Percentiles rank a stretch among this genome's conserved stretches.
Conservation (phyloP, 202 grass and related monocot genomes). For the Dendrocalamus latiflorus region DNA sequence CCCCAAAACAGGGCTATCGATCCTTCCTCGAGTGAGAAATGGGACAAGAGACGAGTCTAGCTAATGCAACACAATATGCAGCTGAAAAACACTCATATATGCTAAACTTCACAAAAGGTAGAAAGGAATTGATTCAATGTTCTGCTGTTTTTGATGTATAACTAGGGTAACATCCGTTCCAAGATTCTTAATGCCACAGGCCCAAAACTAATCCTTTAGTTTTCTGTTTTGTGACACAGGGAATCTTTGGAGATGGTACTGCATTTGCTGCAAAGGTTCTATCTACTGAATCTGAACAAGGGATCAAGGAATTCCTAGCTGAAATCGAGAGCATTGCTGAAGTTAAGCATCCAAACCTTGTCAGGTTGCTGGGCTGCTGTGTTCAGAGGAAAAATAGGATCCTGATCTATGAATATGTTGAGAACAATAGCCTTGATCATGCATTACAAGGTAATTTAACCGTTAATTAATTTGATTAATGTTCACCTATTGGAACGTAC, state of each 20-base stretch:
- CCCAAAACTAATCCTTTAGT: not conserved
- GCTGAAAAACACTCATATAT: not conserved
- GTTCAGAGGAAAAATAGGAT: slow-evolving; percentile 43
- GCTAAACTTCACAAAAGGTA: not conserved
- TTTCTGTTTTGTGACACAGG: slow-evolving; percentile 15
- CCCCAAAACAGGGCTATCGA: too few species aligned
- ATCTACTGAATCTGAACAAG: slow-evolving; percentile 52
- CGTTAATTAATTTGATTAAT: not conserved
- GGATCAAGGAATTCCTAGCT: too few species aligned
- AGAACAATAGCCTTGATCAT: slow-evolving; percentile 66
- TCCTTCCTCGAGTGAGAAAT: not conserved
- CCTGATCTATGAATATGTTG: slow-evolving; percentile 52
- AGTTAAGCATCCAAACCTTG: slow-evolving; percentile 62
- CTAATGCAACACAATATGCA: too few species aligned
- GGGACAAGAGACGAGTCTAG: not conserved
- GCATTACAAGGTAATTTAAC: slow-evolving; percentile 34
- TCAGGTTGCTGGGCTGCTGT: slow-evolving; percentile 62
- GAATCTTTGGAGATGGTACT: slow-evolving; percentile 45
- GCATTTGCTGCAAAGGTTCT: slow-evolving; percentile 58
- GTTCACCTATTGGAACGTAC: not conserved
- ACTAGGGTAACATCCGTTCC: not conserved
- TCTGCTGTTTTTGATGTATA: not conserved
- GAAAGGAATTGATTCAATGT: not conserved
- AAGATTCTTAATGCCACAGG: too few species aligned
- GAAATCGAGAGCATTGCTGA: slow-evolving; percentile 55